Percentiles rank a stretch among this genome's conserved stretches.
Evolutionary conservation across 2,329 filamentous ascomycete species (phyloP).

Genomic region (Tolypocladium pustulatum): DNA sequence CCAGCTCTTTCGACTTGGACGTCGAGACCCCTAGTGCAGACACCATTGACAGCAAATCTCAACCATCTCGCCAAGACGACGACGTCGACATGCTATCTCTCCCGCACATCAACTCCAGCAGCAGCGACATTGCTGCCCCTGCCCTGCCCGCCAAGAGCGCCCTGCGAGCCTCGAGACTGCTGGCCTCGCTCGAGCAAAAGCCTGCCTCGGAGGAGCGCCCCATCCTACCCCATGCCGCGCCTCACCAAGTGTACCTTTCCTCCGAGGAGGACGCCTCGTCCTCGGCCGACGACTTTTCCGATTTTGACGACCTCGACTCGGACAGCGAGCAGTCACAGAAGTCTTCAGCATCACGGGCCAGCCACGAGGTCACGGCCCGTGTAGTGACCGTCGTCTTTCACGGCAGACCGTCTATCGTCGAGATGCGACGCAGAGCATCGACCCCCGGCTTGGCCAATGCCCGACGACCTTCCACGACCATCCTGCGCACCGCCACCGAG

Average conservation of each 20-base stretch:
- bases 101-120: slow-evolving; percentile 9
- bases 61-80: slow-evolving; percentile 1
- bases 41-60: not conserved
- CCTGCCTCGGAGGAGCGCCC: slow-evolving; percentile 17
- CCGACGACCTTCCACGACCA: slow-evolving; percentile 11
- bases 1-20: not conserved
- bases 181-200: slow-evolving; percentile 22
- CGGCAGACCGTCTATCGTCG: slow-evolving; percentile 48
- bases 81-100: slow-evolving; percentile 20
- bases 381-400: slow-evolving; percentile 49
- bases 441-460: slow-evolving; percentile 27
- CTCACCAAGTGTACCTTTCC: slow-evolving; percentile 53
- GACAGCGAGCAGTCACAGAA: slow-evolving; percentile 22
- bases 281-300: slow-evolving; percentile 48
- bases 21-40: not conserved
- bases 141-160: slow-evolving; percentile 40
- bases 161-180: slow-evolving; percentile 33
- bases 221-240: slow-evolving; percentile 28
- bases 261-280: slow-evolving; percentile 57
- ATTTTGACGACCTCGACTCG: slow-evolving; percentile 37
- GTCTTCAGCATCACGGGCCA: slow-evolving; percentile 22
- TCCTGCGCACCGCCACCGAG: slow-evolving; percentile 21
- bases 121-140: slow-evolving; percentile 20
- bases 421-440: slow-evolving; percentile 35
- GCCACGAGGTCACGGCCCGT: slow-evolving; percentile 45